A percentile compares a stretch with the other conserved stretches of the same genome.
Conservation (phyloP, 129 eudicot genomes). For the Lactuca sativa region DNA sequence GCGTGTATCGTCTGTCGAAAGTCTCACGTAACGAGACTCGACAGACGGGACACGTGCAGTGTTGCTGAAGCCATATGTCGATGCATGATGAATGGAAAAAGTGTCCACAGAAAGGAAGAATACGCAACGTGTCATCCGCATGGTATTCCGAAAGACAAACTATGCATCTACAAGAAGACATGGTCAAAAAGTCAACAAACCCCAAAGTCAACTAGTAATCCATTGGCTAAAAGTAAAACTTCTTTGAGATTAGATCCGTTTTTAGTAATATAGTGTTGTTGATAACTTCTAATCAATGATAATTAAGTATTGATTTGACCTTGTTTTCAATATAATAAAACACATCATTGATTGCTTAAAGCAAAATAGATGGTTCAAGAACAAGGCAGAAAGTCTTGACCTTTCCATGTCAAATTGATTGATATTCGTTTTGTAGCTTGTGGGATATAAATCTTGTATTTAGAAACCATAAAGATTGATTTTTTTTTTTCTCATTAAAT, state of each 20-base stretch:
- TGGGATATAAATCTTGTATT: background rate
- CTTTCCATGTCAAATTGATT: conserved; percentile 10
- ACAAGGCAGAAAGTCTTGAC: conserved; percentile 16
- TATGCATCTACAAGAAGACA: conserved; percentile 53
- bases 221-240: conserved; percentile 13
- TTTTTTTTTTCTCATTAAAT: background rate
- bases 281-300: conserved; percentile 22
- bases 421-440: conserved; percentile 1
- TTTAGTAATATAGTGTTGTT: background rate
- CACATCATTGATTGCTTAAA: conserved; percentile 11
- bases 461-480: conserved; percentile 9
- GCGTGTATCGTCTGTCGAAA: conserved; percentile 52
- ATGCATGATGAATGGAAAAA: conserved; percentile 78
- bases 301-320: conserved; percentile 12
- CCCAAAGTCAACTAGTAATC: conserved; percentile 28
- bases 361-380: conserved; percentile 10
- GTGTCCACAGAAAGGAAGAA: conserved; percentile 76
- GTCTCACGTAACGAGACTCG: conserved; percentile 70
- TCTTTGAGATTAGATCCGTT: conserved; percentile 15
- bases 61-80: conserved; percentile 87
- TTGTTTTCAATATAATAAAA: conserved; percentile 9
- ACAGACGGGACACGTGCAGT: conserved; percentile 90
- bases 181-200: conserved; percentile 23
- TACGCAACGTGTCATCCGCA: conserved; percentile 67
- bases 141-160: conserved; percentile 84